Base-by-base conservation (phyloP, 2,329 filamentous ascomycete genomes). In the Alternaria sp. region DNA sequence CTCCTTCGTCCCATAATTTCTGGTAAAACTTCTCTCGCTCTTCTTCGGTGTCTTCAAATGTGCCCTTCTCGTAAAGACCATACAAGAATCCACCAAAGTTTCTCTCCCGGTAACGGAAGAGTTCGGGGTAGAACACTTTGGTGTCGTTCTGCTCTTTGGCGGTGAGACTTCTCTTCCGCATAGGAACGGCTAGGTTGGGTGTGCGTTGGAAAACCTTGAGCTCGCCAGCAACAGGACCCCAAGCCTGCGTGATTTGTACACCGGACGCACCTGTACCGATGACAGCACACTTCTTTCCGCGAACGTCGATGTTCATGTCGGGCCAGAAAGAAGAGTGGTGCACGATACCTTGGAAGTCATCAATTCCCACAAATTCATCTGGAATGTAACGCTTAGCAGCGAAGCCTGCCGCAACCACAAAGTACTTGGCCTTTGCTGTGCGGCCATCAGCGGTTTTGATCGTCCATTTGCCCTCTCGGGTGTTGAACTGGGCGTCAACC, bases 251-350 rank as follows among this genome's bases (percentile, higher is more conserved):
- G 48, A 88, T 83, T 65, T 89, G 87, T 1, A 89, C 84, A 0
- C 87, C 87, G 0, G 85, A 85, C 0, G 87, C 84, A 2, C 87
- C 87, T 0, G 86, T 89, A 11, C 88, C 88, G 39, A 89, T 84
- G 62, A 89, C 81, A 11, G 83, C 87, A 49, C 85, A 82, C 16
- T 81, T 80, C 71, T 89, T 89, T 51, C 81, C 81, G 24, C 79
- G 77, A 32, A 87, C 80, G 47, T 84, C 79, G 34, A 88, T 76
- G 82, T 76, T 7, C 84, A 79, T 3, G 5, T 85, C 78, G 7
- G 38, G 38, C 86, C 86, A 88, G 71, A 84, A 84, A 4, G 84
- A 85, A 0, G 85, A 84, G 72, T 88, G 86, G 65, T 86, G 81
- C 16, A 87, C 80, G 4, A 80, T 67, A 16, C 87, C 87, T 53